phyloP scores from a whole-genome alignment of 768 basidiomycete species.

The Tulasnella sp. region DNA sequence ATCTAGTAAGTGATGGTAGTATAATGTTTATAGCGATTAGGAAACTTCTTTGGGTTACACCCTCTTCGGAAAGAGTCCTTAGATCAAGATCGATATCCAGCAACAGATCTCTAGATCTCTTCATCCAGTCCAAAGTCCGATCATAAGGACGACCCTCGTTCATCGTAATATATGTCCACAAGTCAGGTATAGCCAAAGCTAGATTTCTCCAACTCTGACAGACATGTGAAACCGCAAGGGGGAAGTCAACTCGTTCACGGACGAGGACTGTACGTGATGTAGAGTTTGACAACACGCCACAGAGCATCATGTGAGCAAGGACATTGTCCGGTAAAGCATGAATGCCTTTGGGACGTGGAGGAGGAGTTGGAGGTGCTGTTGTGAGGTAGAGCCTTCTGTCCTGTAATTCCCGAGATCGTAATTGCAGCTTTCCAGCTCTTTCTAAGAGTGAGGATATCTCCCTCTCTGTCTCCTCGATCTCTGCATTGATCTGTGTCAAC shows the following conservation, averaged over 20 bases:
- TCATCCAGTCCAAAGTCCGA: slow-evolving; percentile 9
- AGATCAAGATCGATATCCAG: slow-evolving; percentile 12
- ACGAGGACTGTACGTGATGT: background rate
- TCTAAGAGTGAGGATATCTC: slow-evolving; percentile 10
- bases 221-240: slow-evolving; percentile 11
- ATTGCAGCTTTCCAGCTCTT: slow-evolving; percentile 2
- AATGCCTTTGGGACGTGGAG: too few species aligned
- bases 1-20: slow-evolving; percentile 3
- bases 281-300: background rate
- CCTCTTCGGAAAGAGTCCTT: background rate
- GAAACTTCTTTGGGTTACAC: slow-evolving; percentile 11
- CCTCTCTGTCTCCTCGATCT: slow-evolving; percentile 2
- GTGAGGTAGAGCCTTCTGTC: slow-evolving; percentile 11
- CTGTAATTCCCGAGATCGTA: background rate
- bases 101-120: slow-evolving; percentile 9
- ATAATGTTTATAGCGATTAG: slow-evolving; percentile 13
- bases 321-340: slow-evolving; percentile 8
- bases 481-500: slow-evolving; percentile 5
- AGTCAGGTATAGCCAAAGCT: background rate
- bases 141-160: slow-evolving; percentile 9
- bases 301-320: slow-evolving; percentile 4
- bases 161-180: slow-evolving; percentile 14
- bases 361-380: slow-evolving; percentile 1
- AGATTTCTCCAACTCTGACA: slow-evolving; percentile 6
- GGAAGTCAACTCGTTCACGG: slow-evolving; percentile 3